Percentiles rank a stretch among this genome's conserved stretches.
These are phyloP conservation scores for Puccinia novopanici DNA, from an alignment of 1,284 basidiomycete species.

Conservation along the genomic window DNA sequence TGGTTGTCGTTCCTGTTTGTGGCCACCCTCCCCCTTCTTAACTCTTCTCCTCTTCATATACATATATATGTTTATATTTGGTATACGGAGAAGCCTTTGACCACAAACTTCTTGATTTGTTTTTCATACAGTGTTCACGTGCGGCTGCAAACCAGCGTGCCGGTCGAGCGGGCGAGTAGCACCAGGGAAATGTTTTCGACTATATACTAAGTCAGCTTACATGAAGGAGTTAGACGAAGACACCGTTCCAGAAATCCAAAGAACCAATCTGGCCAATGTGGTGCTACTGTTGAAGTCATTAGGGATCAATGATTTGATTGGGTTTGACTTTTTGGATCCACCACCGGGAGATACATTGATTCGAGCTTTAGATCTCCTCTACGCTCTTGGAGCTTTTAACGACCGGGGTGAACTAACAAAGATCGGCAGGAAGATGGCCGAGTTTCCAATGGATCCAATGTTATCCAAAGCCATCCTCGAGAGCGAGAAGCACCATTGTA, in stretches of 20 bases:
- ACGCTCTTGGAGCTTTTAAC: constrained; percentile 93
- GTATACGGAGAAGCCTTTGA: background rate
- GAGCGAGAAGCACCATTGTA: constrained; percentile 90
- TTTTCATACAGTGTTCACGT: constrained; percentile 74
- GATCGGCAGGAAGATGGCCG: constrained; percentile 93
- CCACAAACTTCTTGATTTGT: background rate
- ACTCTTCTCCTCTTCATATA: background rate
- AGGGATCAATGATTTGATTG: constrained; percentile 68
- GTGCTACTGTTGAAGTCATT: constrained; percentile 68
- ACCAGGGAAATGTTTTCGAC: constrained; percentile 93
- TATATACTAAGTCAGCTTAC: constrained; percentile 70
- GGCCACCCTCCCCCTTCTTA: constrained; percentile 58
- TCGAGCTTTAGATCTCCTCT: constrained; percentile 81
- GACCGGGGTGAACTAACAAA: constrained; percentile 95
- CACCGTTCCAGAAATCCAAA: constrained; percentile 67
- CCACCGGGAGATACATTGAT: constrained; percentile 95
- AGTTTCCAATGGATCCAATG: constrained; percentile 98
- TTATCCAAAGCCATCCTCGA: constrained; percentile 93
- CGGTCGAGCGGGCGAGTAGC: constrained; percentile 96
- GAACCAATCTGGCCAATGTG: constrained; percentile 64
- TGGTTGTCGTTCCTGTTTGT: constrained; percentile 82
- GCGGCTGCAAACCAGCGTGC: constrained; percentile 96
- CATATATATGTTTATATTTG: background rate
- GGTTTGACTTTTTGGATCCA: constrained; percentile 69
- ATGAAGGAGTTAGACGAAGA: constrained; percentile 67